A percentile compares a stretch with the other conserved stretches of the same genome.
These are phyloP conservation scores for Xanthoparmelia taractica DNA, from an alignment of 495 filamentous ascomycete species.

Conservation along the genomic window DNA sequence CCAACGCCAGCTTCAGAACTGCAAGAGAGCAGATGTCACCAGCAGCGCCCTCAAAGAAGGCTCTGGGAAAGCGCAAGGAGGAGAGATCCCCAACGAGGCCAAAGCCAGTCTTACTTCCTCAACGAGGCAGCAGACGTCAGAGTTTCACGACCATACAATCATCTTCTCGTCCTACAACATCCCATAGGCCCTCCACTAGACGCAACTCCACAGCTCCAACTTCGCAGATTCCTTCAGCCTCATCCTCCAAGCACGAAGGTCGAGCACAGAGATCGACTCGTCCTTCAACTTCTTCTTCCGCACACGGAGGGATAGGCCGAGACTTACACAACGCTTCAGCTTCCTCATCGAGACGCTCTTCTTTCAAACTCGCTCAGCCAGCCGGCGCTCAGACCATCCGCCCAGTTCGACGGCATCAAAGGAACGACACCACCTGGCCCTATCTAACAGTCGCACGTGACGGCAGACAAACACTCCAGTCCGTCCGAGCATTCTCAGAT, in stretches of 20 bases:
- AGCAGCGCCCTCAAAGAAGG: not conserved
- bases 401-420: not conserved
- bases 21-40: not conserved
- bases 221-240: not conserved
- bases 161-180: not conserved
- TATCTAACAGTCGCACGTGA: not conserved
- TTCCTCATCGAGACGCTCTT: slow-evolving; percentile 3
- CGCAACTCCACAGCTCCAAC: not conserved
- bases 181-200: not conserved
- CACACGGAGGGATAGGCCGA: not conserved
- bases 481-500: not conserved
- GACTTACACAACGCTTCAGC: not conserved
- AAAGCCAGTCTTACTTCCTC: not conserved
- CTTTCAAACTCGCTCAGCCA: not conserved
- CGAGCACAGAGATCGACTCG: not conserved
- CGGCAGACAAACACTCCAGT: not conserved
- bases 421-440: not conserved
- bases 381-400: not conserved
- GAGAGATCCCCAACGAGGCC: not conserved
- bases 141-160: not conserved
- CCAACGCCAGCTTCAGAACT: not conserved
- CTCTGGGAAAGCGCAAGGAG: not conserved
- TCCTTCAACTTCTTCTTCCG: not conserved
- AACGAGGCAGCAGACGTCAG: not conserved
- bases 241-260: not conserved